Base-by-base conservation (phyloP, 2,329 filamentous ascomycete species). In the Capronia epimyces region DNA sequence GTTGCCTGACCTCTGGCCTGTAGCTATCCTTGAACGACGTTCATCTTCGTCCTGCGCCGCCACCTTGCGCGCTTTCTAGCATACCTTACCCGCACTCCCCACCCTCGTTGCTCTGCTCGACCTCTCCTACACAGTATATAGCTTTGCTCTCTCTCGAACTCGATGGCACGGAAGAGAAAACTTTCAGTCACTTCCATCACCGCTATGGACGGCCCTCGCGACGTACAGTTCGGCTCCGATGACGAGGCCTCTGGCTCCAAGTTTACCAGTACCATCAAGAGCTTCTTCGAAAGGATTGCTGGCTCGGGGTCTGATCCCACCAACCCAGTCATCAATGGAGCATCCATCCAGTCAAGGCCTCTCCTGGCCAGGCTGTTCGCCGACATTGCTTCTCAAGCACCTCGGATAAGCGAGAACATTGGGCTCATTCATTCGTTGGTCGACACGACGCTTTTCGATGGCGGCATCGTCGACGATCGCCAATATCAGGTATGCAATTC, bases 281-380 rank as follows among this genome's bases (percentile, higher is more conserved):
- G 45, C 34, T 52, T 57, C 36, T 57, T 57, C 25, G 55, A 57
- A 27, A 57, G 43, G 43, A 57, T 57, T 29, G 55, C 55, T 20
- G 55, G 55, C 27, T 50, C 49, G 16, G 44, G 18, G 12, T 25
- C 58, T 42, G 56, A 60, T 55, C 56, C 59, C 3, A 56, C 57
- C n/a, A 60, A 60, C 43, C 50, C 59, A 7, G 58, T 62, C 22
- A 57, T 62, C 49, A 59, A 59, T 49, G 60, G 60, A 18, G 52
- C 60, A 6, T 51, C 56, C 12, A 49, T 49, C 21, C 51, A 52
- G 46, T 53, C 50, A 40, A 48, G 42, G 25, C 60, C 49, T 22
- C 46, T 53, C 34, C 53, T 56, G 21, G 52, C 48, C 21, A 54
- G 46, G 47, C 41, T 53, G 32, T 43, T 57, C 25, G 59, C 49